Conservation (phyloP, 495 filamentous ascomycete species). For the Talaromyces borbonicus region DNA sequence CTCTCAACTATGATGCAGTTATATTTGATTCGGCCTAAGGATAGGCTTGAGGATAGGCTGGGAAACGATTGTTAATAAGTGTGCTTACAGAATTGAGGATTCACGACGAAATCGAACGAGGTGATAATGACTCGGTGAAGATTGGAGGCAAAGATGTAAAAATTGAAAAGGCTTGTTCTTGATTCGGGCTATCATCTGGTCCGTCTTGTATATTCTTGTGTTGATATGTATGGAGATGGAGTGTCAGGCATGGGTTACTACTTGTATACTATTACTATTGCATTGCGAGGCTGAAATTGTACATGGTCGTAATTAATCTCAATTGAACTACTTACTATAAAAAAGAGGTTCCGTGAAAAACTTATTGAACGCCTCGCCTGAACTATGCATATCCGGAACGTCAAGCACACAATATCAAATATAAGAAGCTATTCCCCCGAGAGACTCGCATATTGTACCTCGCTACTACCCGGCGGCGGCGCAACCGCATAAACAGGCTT, state of each 20-base stretch:
- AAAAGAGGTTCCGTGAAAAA: no score
- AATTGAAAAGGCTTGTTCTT: conserved; percentile 37
- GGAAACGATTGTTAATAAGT: no score
- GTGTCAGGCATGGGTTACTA: no score
- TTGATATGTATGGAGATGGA: no score
- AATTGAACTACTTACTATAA: no score
- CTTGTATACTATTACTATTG: no score
- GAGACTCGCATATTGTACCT: conserved; percentile 77
- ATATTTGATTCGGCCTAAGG: neutral
- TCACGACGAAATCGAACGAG: conserved; percentile 81
- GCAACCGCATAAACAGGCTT: conserved; percentile 49
- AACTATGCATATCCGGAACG: conserved; percentile 15
- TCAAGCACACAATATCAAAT: conserved; percentile 10
- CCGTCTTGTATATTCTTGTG: neutral
- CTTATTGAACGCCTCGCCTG: neutral
- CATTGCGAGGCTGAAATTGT: no score
- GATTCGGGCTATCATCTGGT: neutral
- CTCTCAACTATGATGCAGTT: no score
- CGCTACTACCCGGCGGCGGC: conserved; percentile 72
- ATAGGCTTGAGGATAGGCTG: no score
- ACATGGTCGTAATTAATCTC: no score
- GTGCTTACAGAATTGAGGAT: conserved; percentile 60
- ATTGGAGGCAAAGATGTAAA: conserved; percentile 35
- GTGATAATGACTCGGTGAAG: conserved; percentile 85
- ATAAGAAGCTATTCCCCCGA: conserved; percentile 47